Percentiles rank a stretch among this genome's conserved stretches.
phyloP scores from a whole-genome alignment of 768 basidiomycete genomes.

The Cyclocybe cylindracea region DNA sequence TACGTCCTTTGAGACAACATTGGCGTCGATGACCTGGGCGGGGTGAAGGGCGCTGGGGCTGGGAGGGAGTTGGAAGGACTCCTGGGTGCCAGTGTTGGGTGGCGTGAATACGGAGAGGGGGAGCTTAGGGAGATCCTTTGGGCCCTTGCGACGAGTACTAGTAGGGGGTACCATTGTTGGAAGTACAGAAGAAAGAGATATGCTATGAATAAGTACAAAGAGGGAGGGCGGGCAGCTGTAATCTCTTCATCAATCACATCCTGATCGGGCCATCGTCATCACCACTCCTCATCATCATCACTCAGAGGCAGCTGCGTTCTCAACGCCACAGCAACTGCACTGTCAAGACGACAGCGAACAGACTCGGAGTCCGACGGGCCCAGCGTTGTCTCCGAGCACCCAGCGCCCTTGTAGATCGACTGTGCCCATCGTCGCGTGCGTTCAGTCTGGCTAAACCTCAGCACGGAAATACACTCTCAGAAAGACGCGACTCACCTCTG shows the following conservation, averaged over 20 bases:
- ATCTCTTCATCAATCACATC: conserved; percentile 22
- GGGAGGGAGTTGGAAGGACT: conserved; percentile 66
- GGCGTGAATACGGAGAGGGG: conserved; percentile 77
- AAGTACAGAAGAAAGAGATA: conserved; percentile 8
- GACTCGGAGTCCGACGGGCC: conserved; percentile 15
- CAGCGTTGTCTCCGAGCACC: conserved; percentile 5
- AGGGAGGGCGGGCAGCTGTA: conserved; percentile 5
- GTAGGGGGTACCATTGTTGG: conserved; percentile 1
- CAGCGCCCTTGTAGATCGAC: conserved; percentile 27
- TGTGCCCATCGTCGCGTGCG: conserved; percentile 36
- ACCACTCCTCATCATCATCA: conserved; percentile 9
- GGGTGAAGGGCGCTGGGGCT: conserved; percentile 72
- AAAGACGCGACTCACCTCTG: conserved; percentile 27
- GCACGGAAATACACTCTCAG: neutral
- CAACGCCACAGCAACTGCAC: conserved; percentile 7
- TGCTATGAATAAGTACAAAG: conserved; percentile 8
- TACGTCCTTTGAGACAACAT: conserved; percentile 48
- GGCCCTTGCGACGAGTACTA: conserved; percentile 51
- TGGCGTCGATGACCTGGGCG: conserved; percentile 63
- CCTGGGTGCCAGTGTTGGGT: conserved; percentile 65
- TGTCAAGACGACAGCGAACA: neutral
- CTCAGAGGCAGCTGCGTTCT: conserved; percentile 13
- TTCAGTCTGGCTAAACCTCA: conserved; percentile 16
- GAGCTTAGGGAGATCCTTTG: conserved; percentile 67
- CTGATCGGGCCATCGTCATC: conserved; percentile 17